Conservation (phyloP, 805 yeast genomes). For the Candida taoyuanica region DNA sequence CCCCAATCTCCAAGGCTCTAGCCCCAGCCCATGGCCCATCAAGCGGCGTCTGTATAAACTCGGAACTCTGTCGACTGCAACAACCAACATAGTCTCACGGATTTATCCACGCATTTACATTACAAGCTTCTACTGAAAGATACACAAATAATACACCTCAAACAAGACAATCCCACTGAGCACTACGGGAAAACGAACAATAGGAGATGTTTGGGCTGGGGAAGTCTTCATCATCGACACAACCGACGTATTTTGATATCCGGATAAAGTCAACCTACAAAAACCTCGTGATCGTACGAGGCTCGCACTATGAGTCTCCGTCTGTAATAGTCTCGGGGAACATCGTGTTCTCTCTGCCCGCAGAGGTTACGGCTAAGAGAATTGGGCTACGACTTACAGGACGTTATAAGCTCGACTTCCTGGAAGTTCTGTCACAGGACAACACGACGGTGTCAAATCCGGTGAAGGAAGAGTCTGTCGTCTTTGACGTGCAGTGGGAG, state of each 20-base stretch:
- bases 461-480: conserved; percentile 46
- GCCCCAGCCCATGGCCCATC: too few relatives aligned
- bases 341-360: conserved; percentile 64
- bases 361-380: conserved; percentile 58
- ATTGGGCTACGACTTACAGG: conserved; percentile 61
- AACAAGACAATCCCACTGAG: background rate
- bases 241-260: conserved; percentile 10
- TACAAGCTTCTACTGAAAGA: too few relatives aligned
- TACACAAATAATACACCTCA: too few relatives aligned
- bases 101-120: too few relatives aligned
- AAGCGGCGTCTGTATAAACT: too few relatives aligned
- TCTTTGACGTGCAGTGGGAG: conserved; percentile 77
- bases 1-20: too few relatives aligned
- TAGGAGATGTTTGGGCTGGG: conserved; percentile 24
- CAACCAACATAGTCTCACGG: too few relatives aligned
- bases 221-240: conserved; percentile 15
- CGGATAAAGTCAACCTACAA: conserved; percentile 34
- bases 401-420: conserved; percentile 55
- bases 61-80: too few relatives aligned
- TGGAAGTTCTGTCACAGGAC: conserved; percentile 39
- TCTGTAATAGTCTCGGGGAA: conserved; percentile 72
- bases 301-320: conserved; percentile 70
- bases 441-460: conserved; percentile 33
- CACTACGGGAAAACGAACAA: background rate
- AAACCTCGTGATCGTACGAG: conserved; percentile 73